Base-by-base conservation (phyloP, 1,139 yeast species). In the Hemisphaericaspora xylanilytica region DNA sequence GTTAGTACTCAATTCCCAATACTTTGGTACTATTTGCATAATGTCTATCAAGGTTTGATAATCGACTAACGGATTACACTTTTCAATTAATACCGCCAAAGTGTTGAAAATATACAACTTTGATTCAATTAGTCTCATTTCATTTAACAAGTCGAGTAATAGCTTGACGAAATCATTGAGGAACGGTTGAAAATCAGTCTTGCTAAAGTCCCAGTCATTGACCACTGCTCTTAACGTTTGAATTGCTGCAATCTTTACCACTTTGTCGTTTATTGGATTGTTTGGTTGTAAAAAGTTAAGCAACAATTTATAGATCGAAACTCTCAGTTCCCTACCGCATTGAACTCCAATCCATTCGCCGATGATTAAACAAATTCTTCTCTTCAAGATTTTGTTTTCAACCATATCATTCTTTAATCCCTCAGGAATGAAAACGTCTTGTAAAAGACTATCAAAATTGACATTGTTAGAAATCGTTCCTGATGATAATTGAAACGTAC, bases 131-230 rank as follows among this genome's bases (percentile, higher is more conserved):
- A 78, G 61, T 12, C 67, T 64, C 43, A 84, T 70, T 8, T 65
- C 62, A 7, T 69, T 63, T 32, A 80, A 59, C 24, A 84, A 55
- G 14, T 65, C 56, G 12, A 81, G 55, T 32, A 80, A 65, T n/a
- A 74, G 57, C 2, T 63, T 55, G 6, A 87, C 72, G 22, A 78
- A 75, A 2, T 67, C 67, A 28, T 76, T 72, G 40, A 85, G 65
- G 52, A 63, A 88, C 1, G 94, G 89, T 43, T 75, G 64, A 51
- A 92, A 87, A 31, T 70, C 78, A 10, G 65, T 67, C 43, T 85
- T 80, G 31, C 80, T 73, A 56, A 90, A 89, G 46, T 85, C 92
- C 89, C 95, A 88, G 50, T 88, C 97, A 45, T 87, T 92, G 21
- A 89, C 70, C 35, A 85, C 72, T 20, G 77, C 70, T 45, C 81